These are phyloP conservation scores for Tulasnella calospora DNA, from an alignment of 768 basidiomycete species.

Conservation along the genomic window DNA sequence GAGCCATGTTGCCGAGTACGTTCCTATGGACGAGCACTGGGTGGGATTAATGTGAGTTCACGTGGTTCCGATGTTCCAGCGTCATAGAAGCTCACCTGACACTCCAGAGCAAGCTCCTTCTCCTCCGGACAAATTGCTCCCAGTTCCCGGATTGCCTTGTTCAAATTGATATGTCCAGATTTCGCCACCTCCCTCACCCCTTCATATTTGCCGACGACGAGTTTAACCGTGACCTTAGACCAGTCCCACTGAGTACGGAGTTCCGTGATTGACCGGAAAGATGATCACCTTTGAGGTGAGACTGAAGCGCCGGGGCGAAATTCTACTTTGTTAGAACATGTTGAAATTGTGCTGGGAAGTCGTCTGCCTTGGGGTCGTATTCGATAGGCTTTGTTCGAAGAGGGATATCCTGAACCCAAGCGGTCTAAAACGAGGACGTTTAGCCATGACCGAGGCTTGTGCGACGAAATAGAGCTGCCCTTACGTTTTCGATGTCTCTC, in stretches of 20 bases:
- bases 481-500: conserved; percentile 83
- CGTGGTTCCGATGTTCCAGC: conserved; percentile 13
- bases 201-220: conserved; percentile 78
- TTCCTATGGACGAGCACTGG: conserved; percentile 82
- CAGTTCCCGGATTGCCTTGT: conserved; percentile 64
- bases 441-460: background rate
- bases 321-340: conserved; percentile 40
- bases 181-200: conserved; percentile 53
- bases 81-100: conserved; percentile 54
- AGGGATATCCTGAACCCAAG: conserved; percentile 85
- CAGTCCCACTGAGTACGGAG: conserved; percentile 76
- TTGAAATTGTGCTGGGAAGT: conserved; percentile 43
- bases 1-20: conserved; percentile 75
- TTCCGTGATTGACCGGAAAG: conserved; percentile 56
- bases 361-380: conserved; percentile 53
- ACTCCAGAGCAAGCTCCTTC: conserved; percentile 60
- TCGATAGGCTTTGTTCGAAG: conserved; percentile 42
- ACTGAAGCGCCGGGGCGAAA: conserved; percentile 25
- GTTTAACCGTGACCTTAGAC: conserved; percentile 57
- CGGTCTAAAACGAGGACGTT: conserved; percentile 45
- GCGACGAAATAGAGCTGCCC: conserved; percentile 28
- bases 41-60: background rate
- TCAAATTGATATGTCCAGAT: conserved; percentile 65
- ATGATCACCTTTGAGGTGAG: conserved; percentile 33
- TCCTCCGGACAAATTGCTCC: conserved; percentile 49